Evolutionary conservation across 192 early-diverging fungal species (phyloP).

Genomic region (Ramicandelaber brevisporus): DNA sequence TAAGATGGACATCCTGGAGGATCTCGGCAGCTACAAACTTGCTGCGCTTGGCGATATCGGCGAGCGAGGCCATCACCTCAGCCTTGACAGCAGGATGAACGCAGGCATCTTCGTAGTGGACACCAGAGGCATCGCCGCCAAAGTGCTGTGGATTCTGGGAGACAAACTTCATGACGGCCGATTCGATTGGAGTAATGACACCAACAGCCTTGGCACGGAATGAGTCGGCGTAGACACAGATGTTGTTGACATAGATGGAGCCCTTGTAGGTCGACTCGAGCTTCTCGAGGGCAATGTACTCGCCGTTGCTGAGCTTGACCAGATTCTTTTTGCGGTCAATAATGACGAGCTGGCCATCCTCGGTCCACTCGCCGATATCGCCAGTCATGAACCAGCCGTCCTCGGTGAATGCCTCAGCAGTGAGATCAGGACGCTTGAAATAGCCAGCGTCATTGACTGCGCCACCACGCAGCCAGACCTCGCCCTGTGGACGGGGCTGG

Average conservation of each 20-base stretch:
- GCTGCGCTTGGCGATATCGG: conserved; percentile 27
- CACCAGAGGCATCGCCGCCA: conserved; percentile 1
- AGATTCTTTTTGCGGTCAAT: conserved; percentile 90
- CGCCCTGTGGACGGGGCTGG: conserved; percentile 33
- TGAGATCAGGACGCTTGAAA: conserved; percentile 39
- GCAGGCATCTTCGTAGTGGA: not conserved
- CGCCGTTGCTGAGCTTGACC: conserved; percentile 73
- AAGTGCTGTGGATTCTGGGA: conserved; percentile 18
- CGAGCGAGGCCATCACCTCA: conserved; percentile 3
- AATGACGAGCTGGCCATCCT: conserved; percentile 48
- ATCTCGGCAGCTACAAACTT: conserved; percentile 50
- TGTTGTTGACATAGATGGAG: conserved; percentile 40
- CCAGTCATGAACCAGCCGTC: conserved; percentile 81
- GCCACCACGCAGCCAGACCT: conserved; percentile 63
- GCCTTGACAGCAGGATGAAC: not conserved
- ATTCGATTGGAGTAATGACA: conserved; percentile 39
- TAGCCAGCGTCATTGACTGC: conserved; percentile 60
- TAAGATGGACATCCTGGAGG: conserved; percentile 34
- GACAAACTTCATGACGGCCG: conserved; percentile 18
- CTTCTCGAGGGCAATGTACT: conserved; percentile 86
- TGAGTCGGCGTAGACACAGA: conserved; percentile 51
- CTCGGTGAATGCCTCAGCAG: conserved; percentile 31
- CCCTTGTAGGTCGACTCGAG: conserved; percentile 75
- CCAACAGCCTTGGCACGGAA: conserved; percentile 45
- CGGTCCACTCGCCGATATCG: conserved; percentile 67